Evolutionary conservation across 305 asterid species (phyloP).

Genomic region (Fraxinus velutina): DNA sequence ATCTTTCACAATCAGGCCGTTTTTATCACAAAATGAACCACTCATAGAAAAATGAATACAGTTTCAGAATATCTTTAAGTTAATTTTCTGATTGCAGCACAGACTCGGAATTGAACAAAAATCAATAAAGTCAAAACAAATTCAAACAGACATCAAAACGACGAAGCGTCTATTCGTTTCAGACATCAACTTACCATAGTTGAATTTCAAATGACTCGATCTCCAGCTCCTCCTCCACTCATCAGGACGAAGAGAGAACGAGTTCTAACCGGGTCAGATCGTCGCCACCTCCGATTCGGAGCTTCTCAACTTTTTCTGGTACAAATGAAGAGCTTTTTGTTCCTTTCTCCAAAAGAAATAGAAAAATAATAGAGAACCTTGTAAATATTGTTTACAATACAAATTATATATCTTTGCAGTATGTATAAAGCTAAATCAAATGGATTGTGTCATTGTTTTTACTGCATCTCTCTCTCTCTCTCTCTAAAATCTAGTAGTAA

Average conservation of each 20-base stretch:
- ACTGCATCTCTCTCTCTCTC: background rate
- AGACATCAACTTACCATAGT: slow-evolving; percentile 51
- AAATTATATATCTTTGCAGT: background rate
- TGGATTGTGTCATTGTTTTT: background rate
- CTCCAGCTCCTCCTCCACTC: slow-evolving; percentile 59
- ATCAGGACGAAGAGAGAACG: slow-evolving; percentile 49
- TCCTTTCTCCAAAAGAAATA: slow-evolving; percentile 23
- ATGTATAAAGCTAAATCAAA: slow-evolving; percentile 1
- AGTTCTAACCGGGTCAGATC: slow-evolving; percentile 46
- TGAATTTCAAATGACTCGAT: slow-evolving; percentile 49
- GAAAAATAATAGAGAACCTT: background rate
- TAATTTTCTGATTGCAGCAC: background rate
- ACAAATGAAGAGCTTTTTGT: slow-evolving; percentile 24
- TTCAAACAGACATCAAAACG: slow-evolving; percentile 24
- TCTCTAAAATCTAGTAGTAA: background rate
- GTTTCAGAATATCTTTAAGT: background rate
- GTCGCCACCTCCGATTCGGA: slow-evolving; percentile 26
- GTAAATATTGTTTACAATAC: background rate
- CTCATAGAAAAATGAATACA: background rate
- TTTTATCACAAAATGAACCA: background rate
- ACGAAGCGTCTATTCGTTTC: slow-evolving; percentile 26
- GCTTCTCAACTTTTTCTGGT: slow-evolving; percentile 23
- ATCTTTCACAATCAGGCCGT: background rate
- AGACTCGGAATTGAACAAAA: slow-evolving; percentile 24
- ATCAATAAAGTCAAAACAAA: slow-evolving; percentile 17